phyloP scores from a whole-genome alignment of 805 yeast genomes.

The Candida nanaspora region DNA sequence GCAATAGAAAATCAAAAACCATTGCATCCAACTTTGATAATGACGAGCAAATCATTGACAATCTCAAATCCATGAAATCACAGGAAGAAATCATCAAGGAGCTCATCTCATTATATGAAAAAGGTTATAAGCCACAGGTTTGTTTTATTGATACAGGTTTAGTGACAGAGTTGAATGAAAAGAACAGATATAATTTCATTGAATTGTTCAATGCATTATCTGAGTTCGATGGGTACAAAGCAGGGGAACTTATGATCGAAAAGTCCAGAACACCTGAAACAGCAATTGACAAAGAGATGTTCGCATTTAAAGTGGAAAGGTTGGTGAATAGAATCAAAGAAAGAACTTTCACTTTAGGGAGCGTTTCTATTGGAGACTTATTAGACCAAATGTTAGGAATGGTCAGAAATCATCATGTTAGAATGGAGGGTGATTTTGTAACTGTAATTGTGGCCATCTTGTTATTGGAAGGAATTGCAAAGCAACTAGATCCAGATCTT shows the following conservation, averaged over 20 bases:
- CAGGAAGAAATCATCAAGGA: constrained; percentile 12
- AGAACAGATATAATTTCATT: constrained; percentile 76
- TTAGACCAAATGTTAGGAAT: constrained; percentile 79
- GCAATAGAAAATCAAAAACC: constrained; percentile 19
- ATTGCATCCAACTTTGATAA: constrained; percentile 38
- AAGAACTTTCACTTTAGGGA: constrained; percentile 87
- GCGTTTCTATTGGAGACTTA: constrained; percentile 85
- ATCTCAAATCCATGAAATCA: constrained; percentile 28
- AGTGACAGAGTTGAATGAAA: constrained; percentile 78
- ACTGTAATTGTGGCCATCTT: constrained; percentile 93
- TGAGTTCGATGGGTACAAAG: constrained; percentile 87
- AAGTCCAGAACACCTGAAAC: constrained; percentile 93
- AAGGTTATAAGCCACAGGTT: constrained; percentile 74
- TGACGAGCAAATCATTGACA: constrained; percentile 36
- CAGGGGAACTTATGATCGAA: constrained; percentile 94
- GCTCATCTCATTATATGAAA: constrained; percentile 28
- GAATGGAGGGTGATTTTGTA: constrained; percentile 96
- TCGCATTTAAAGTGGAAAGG: constrained; percentile 80
- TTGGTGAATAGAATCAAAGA: constrained; percentile 75
- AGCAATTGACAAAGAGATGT: constrained; percentile 74
- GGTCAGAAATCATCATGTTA: constrained; percentile 92
- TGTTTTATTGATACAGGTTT: constrained; percentile 92
- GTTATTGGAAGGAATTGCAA: constrained; percentile 88
- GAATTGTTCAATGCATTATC: constrained; percentile 85
- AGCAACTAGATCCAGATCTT: constrained; percentile 86